Conservation (phyloP, 2,329 filamentous ascomycete species). For the Trichocomaceae sp. region DNA sequence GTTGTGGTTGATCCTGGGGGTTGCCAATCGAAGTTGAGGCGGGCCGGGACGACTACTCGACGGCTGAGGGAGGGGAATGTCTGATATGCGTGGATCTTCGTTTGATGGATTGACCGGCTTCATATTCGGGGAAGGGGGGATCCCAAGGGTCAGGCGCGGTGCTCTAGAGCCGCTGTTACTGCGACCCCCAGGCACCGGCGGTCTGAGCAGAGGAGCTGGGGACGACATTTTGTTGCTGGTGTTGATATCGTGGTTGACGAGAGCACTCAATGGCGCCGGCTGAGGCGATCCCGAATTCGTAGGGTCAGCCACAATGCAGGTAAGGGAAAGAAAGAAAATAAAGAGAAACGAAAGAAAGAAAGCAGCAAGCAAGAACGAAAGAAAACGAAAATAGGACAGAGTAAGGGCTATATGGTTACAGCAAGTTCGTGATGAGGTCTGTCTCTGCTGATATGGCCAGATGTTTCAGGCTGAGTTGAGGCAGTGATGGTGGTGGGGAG, state of each 20-base stretch:
- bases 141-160: slow-evolving; percentile 78
- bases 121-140: slow-evolving; percentile 76
- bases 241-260: background rate
- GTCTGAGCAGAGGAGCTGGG: slow-evolving; percentile 72
- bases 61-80: slow-evolving; percentile 31
- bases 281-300: slow-evolving; percentile 1
- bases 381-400: background rate
- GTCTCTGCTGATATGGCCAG: background rate
- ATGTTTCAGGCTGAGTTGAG: background rate
- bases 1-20: slow-evolving; percentile 61
- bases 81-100: slow-evolving; percentile 39
- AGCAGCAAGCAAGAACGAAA: too few species aligned
- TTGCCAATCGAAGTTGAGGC: slow-evolving; percentile 77
- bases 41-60: slow-evolving; percentile 53
- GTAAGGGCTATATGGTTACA: background rate
- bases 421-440: too few species aligned
- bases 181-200: slow-evolving; percentile 67
- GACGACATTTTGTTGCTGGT: slow-evolving; percentile 57
- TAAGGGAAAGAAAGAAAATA: background rate
- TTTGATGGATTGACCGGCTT: slow-evolving; percentile 57
- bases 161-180: slow-evolving; percentile 56
- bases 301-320: slow-evolving; percentile 3
- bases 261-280: background rate
- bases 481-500: slow-evolving; percentile 3
- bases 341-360: too few species aligned